phyloP scores from a whole-genome alignment of 73 alveolate genomes.

The Paramecium biaurelia region DNA sequence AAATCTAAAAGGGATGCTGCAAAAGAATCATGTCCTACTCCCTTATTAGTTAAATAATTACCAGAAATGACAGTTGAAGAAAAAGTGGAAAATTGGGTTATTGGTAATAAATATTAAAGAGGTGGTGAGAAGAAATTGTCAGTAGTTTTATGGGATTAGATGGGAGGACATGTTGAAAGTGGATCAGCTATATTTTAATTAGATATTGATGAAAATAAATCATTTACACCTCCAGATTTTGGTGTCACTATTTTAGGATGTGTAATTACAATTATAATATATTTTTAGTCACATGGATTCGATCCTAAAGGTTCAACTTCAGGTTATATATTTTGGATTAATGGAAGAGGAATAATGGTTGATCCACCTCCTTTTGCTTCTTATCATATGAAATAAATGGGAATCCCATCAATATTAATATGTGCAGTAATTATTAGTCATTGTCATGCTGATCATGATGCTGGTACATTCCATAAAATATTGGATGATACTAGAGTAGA shows the following conservation, averaged over 20 bases:
- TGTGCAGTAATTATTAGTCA: constrained; percentile 61
- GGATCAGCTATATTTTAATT: constrained; percentile 34
- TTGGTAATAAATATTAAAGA: background rate
- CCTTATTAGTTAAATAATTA: background rate
- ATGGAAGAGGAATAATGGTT: constrained; percentile 67
- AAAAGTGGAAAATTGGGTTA: background rate
- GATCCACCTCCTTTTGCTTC: constrained; percentile 67
- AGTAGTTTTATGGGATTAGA: background rate
- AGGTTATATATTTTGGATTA: constrained; percentile 57
- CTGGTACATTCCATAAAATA: constrained; percentile 63
- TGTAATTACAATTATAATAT: constrained; percentile 5
- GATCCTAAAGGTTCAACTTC: constrained; percentile 62
- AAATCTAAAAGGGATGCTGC: constrained; percentile 1
- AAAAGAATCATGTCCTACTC: constrained; percentile 35
- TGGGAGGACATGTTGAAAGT: constrained; percentile 35
- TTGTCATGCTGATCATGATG: constrained; percentile 68
- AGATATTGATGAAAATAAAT: constrained; percentile 27
- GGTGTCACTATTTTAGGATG: constrained; percentile 65
- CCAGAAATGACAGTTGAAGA: constrained; percentile 22
- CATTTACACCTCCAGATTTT: constrained; percentile 68
- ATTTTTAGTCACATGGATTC: constrained; percentile 40
- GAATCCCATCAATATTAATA: constrained; percentile 52
- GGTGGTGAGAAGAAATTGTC: background rate
- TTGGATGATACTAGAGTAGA: constrained; percentile 55
- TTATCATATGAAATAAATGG: constrained; percentile 60